Conservation (phyloP, 257 asterid species). For the Gynochthodes officinalis region DNA sequence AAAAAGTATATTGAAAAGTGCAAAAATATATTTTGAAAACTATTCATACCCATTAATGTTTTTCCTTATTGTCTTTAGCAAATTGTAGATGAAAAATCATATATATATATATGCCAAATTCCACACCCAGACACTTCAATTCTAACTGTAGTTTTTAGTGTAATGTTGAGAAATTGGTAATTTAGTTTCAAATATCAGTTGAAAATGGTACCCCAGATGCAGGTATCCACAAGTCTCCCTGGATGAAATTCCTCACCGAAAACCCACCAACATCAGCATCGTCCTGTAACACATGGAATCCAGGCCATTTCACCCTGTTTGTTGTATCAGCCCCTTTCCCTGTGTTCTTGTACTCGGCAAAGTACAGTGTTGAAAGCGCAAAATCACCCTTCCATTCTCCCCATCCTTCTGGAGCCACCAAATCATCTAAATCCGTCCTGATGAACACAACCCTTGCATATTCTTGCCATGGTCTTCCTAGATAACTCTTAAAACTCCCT, state of each 20-base stretch:
- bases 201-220: conserved; percentile 62
- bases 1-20: too few species aligned
- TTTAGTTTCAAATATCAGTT: conserved; percentile 24
- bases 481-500: conserved; percentile 37
- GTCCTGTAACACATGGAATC: conserved; percentile 48
- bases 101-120: background rate
- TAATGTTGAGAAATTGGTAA: too few species aligned
- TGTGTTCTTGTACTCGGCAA: conserved; percentile 57
- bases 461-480: conserved; percentile 69
- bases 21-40: too few species aligned
- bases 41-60: too few species aligned
- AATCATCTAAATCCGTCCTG: conserved; percentile 53
- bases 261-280: conserved; percentile 35
- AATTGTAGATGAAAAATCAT: background rate
- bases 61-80: background rate
- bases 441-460: conserved; percentile 54
- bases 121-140: background rate
- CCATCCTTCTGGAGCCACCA: conserved; percentile 57
- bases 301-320: conserved; percentile 59
- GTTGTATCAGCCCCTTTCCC: conserved; percentile 54
- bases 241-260: conserved; percentile 42
- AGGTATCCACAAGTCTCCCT: conserved; percentile 67
- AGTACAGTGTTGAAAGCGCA: conserved; percentile 59
- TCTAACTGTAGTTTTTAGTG: background rate
- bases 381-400: conserved; percentile 52